Evolutionary conservation across 228 moss, liverwort and hornwort species (phyloP), one percentile per base, ranked within the genome.

Genomic region (Sphagnum magellanicum): DNA sequence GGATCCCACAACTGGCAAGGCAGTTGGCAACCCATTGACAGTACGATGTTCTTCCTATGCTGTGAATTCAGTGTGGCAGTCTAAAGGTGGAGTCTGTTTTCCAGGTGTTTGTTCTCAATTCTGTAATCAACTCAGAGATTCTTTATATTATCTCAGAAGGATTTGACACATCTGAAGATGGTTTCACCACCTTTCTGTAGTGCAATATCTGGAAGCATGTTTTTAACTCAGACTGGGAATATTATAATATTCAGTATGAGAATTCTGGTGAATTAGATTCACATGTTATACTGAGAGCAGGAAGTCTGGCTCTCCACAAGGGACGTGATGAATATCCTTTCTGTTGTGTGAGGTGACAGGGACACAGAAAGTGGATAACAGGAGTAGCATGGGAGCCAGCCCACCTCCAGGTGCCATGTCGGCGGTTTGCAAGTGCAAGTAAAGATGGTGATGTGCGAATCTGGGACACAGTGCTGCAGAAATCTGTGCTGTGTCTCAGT

Each of bases 331-430:
- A 32, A 32, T 32, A 32, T 32, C 3, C 32, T 32, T 32, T 32
- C 32, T 32, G 32, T 32, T 2, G 32, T 32, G 32, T 32, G 32
- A 32, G 32, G 49, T 47, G 48, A 5, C 83, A 92, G 92, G 91
- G 90, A 32, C 97, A 97, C 68, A 93, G 87, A 67, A 97, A 97
- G 68, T 97, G 97, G 97, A 91, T 97, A 64, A 91, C 97, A 49
- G 93, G 88, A 13, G 80, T 97, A 65, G 87, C 90, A 71, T 97
- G 97, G 97, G 97, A 97, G 71, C 97, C 97, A n/a, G 88, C 79
- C 8, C 97, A 97, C 78, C 78, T 93, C 52, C 93, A 91, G 71
- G 72, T 71, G 73, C 97, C 97, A 4, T 93, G 89, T 75, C 83
- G 93, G 68, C 90, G 97, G 9, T 97, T 97, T 83, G 97, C 90